phyloP scores from a whole-genome alignment of 2,329 filamentous ascomycete genomes.

The Fusarium sp. region DNA sequence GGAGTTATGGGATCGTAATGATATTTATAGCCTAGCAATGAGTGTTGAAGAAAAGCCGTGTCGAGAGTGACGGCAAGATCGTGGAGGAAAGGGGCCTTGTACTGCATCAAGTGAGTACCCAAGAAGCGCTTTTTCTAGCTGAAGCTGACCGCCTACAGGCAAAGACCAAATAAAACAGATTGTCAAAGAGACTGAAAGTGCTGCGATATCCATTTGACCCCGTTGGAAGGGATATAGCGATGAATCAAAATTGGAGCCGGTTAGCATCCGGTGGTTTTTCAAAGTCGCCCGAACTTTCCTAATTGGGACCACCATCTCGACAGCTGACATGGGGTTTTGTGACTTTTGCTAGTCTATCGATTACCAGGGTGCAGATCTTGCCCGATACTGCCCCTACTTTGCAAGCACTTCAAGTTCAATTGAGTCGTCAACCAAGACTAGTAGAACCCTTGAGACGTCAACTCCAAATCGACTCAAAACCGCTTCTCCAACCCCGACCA shows the following conservation, averaged over 20 bases:
- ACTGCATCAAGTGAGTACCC: constrained; percentile 42
- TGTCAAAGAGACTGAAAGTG: constrained; percentile 14
- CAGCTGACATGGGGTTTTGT: not conserved
- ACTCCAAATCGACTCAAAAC: no score
- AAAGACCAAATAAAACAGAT: constrained; percentile 25
- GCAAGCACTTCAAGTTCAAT: no score
- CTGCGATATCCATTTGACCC: constrained; percentile 14
- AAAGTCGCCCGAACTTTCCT: constrained; percentile 32
- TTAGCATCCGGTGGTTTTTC: constrained; percentile 5
- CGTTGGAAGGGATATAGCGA: constrained; percentile 2
- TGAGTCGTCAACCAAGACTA: not conserved
- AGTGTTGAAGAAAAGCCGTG: constrained; percentile 22
- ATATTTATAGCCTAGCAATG: not conserved
- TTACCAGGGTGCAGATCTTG: no score
- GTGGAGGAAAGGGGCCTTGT: constrained; percentile 53
- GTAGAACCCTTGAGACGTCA: not conserved
- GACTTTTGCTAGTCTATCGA: not conserved
- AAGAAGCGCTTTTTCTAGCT: not conserved
- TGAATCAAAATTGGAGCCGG: constrained; percentile 10
- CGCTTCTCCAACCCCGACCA: not conserved
- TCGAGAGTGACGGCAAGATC: constrained; percentile 32
- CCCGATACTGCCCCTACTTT: no score
- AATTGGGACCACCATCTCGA: constrained; percentile 5
- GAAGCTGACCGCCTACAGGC: constrained; percentile 6
- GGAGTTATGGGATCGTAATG: not conserved